phyloP scores from a whole-genome alignment of 192 early-diverging fungal genomes.

The Mortierella hygrophila region DNA sequence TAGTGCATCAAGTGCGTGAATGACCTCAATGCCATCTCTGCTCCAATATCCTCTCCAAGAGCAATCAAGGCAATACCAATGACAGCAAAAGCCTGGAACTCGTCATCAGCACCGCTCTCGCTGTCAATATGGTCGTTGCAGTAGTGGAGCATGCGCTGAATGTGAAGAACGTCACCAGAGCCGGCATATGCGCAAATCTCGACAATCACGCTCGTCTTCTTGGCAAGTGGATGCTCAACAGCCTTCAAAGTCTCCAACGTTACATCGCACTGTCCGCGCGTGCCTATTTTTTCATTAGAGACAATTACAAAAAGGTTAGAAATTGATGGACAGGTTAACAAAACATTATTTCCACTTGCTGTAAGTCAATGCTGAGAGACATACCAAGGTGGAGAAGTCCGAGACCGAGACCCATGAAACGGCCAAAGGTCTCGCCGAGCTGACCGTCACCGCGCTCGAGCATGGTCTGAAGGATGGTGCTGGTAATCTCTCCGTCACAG shows the following conservation, averaged over 20 bases:
- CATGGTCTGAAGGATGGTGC: conserved; percentile 92
- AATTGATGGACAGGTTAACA: background rate
- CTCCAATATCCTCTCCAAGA: conserved; percentile 97
- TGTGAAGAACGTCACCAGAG: conserved; percentile 95
- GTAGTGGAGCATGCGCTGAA: conserved; percentile 96
- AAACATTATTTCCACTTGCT: background rate
- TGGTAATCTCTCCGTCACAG: conserved; percentile 91
- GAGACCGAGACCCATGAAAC: conserved; percentile 95
- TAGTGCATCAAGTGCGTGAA: conserved; percentile 99
- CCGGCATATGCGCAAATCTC: conserved; percentile 93
- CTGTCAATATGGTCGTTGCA: conserved; percentile 97
- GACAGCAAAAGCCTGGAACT: conserved; percentile 94
- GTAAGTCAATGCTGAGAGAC: background rate
- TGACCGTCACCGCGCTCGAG: conserved; percentile 93
- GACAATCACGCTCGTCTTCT: conserved; percentile 89
- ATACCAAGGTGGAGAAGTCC: conserved; percentile 88
- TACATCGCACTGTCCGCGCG: conserved; percentile 91
- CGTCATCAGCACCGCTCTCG: conserved; percentile 80
- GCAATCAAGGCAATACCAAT: conserved; percentile 96
- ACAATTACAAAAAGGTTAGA: background rate
- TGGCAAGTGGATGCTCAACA: conserved; percentile 93
- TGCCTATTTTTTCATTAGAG: conserved; percentile 55
- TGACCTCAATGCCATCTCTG: conserved; percentile 94
- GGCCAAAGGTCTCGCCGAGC: conserved; percentile 88
- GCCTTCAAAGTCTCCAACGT: conserved; percentile 95